Percentiles rank a stretch among this genome's conserved stretches.
Evolutionary conservation across 2,329 filamentous ascomycete genomes (phyloP).

Genomic region (Penicillium sp.): DNA sequence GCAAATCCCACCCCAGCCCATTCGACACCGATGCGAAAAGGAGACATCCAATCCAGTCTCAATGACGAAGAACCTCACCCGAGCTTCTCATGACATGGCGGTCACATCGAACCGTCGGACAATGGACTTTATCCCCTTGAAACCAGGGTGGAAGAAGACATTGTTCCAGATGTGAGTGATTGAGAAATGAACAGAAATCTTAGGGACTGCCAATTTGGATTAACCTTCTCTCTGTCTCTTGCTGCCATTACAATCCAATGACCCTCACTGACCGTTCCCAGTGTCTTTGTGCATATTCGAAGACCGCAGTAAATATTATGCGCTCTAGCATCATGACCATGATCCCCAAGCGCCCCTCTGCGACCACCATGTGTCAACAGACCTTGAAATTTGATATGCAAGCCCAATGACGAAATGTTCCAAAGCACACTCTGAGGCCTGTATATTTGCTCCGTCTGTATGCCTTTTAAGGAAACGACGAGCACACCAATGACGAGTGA

Average conservation of each 20-base stretch:
- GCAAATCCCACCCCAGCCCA: not conserved
- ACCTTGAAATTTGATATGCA: not conserved
- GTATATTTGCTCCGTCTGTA: slow-evolving; percentile 30
- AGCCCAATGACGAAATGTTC: slow-evolving; percentile 28
- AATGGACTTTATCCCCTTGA: slow-evolving; percentile 41
- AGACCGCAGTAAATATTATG: not conserved
- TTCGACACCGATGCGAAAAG: not conserved
- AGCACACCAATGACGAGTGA: slow-evolving; percentile 12
- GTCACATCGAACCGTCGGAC: slow-evolving; percentile 14
- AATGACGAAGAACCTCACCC: slow-evolving; percentile 42
- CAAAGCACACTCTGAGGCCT: slow-evolving; percentile 27
- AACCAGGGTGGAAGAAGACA: slow-evolving; percentile 41
- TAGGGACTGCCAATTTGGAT: slow-evolving; percentile 33
- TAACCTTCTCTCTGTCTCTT: not conserved
- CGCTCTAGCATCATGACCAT: too few relatives aligned
- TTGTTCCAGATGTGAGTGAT: slow-evolving; percentile 37
- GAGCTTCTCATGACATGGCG: slow-evolving; percentile 44
- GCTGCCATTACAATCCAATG: not conserved
- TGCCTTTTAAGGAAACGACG: slow-evolving; percentile 25
- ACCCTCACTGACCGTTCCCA: not conserved
- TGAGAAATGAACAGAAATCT: slow-evolving; percentile 53
- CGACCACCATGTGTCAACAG: not conserved
- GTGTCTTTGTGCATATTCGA: slow-evolving; percentile 1
- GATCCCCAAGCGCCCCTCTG: not conserved
- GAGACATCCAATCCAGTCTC: slow-evolving; percentile 28